A percentile compares a stretch with the other conserved stretches of the same genome.
These are phyloP conservation scores for Fusarium abutilonis DNA, from an alignment of 2,329 filamentous ascomycete species.

Conservation along the genomic window DNA sequence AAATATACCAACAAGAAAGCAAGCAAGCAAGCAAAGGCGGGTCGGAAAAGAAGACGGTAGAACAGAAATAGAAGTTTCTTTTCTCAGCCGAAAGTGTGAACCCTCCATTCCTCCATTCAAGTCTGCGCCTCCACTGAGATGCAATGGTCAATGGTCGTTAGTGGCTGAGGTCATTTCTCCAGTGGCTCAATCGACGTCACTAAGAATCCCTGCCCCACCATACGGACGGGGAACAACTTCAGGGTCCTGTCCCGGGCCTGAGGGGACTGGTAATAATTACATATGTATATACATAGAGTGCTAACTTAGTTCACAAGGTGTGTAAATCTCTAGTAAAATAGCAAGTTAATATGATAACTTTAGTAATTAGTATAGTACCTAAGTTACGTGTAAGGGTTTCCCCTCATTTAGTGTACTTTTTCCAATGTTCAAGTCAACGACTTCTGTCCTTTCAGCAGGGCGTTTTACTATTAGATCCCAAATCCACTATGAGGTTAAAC, in stretches of 20 bases:
- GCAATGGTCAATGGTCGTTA: slow-evolving; percentile 2
- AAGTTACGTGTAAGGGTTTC: too few species aligned
- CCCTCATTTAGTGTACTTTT: too few species aligned
- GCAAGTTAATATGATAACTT: too few species aligned
- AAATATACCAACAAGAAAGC: neutral
- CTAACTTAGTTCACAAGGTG: too few species aligned
- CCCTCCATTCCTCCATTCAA: too few species aligned
- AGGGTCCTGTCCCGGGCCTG: slow-evolving; percentile 9
- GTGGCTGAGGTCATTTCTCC: slow-evolving; percentile 24
- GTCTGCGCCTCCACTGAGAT: slow-evolving; percentile 21
- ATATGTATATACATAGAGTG: too few species aligned
- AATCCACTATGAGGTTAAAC: too few species aligned
- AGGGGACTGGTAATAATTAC: neutral
- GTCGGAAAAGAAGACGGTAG: slow-evolving; percentile 18
- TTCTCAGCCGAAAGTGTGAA: neutral
- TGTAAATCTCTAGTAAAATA: too few species aligned
- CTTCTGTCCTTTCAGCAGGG: too few species aligned
- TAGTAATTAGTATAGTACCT: too few species aligned
- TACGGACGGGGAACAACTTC: slow-evolving; percentile 4
- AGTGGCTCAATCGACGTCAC: slow-evolving; percentile 31
- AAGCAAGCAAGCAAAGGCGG: slow-evolving; percentile 1
- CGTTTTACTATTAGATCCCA: too few species aligned
- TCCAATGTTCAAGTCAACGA: too few species aligned
- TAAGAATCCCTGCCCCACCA: neutral
- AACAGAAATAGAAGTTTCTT: slow-evolving; percentile 30